Conservation (phyloP, 2,329 filamentous ascomycete species). For the Aspergillus spinulosporus region DNA sequence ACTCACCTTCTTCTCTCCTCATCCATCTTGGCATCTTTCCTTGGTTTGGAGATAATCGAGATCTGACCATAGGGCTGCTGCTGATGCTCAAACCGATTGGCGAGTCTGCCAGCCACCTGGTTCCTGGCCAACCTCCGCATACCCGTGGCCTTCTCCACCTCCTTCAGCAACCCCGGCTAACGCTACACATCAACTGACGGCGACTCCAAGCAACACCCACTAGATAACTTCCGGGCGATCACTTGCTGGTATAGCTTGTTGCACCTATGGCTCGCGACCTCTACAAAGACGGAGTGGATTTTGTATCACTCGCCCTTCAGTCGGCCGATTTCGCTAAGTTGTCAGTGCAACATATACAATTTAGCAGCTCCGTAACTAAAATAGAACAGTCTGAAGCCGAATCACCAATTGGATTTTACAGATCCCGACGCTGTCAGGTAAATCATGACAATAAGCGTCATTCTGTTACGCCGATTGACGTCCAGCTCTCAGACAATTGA, state of each 20-base stretch:
- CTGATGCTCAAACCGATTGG: conserved; percentile 10
- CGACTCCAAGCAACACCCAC: background rate
- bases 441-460: background rate
- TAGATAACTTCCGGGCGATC: background rate
- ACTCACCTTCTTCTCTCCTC: background rate
- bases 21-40: conserved; percentile 6
- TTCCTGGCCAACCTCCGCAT: conserved; percentile 8
- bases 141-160: background rate
- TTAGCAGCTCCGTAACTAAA: conserved; percentile 4
- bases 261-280: conserved; percentile 43
- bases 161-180: conserved; percentile 6
- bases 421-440: conserved; percentile 75
- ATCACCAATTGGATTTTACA: conserved; percentile 73
- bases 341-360: conserved; percentile 50
- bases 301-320: conserved; percentile 59
- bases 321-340: conserved; percentile 61
- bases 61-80: conserved; percentile 5
- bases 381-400: conserved; percentile 49
- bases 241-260: background rate
- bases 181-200: background rate
- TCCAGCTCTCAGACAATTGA: conserved; percentile 57
- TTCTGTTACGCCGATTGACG: conserved; percentile 20
- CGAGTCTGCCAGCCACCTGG: conserved; percentile 4
- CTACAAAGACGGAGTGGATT: conserved; percentile 63
- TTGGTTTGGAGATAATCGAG: background rate